A percentile compares a stretch with the other conserved stretches of the same genome.
Conservation (phyloP, 768 basidiomycete species). For the Auriscalpium vulgare region DNA sequence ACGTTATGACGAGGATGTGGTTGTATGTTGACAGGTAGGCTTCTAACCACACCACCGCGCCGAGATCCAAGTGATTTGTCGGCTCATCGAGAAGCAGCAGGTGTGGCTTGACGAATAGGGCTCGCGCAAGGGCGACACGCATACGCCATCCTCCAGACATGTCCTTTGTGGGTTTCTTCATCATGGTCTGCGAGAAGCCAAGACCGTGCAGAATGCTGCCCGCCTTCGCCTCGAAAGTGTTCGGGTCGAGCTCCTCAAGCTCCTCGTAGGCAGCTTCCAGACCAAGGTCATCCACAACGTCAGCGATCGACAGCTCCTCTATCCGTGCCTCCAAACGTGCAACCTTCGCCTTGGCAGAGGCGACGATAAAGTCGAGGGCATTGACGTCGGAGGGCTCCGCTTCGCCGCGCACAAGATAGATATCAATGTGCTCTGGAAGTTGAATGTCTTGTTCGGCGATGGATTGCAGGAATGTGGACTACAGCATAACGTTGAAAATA, state of each 20-base stretch:
- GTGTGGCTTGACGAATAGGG: constrained; percentile 95
- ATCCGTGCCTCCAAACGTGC: constrained; percentile 88
- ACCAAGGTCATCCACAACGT: constrained; percentile 80
- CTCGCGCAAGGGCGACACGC: constrained; percentile 94
- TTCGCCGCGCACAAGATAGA: constrained; percentile 94
- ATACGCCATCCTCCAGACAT: constrained; percentile 99
- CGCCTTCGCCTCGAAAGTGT: constrained; percentile 92
- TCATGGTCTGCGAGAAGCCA: constrained; percentile 86
- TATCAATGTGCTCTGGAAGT: constrained; percentile 93
- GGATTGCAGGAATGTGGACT: constrained; percentile 96
- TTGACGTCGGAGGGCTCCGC: constrained; percentile 93
- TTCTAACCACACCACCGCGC: constrained; percentile 98
- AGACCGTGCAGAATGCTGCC: constrained; percentile 96
- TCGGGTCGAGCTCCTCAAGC: constrained; percentile 93
- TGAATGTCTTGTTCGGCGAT: constrained; percentile 92
- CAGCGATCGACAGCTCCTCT: constrained; percentile 87
- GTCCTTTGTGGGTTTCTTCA: constrained; percentile 94
- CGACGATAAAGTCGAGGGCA: constrained; percentile 95
- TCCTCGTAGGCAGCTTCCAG: constrained; percentile 91
- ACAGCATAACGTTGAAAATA: not conserved
- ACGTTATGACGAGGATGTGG: constrained; percentile 96
- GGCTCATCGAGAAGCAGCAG: constrained; percentile 89
- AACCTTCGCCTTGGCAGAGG: constrained; percentile 88
- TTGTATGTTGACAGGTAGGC: constrained; percentile 97
- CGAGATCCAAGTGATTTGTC: constrained; percentile 90